A percentile compares a stretch with the other conserved stretches of the same genome.
Evolutionary conservation across 441 rosid species (phyloP).

Genomic region (Erodium trifolium): DNA sequence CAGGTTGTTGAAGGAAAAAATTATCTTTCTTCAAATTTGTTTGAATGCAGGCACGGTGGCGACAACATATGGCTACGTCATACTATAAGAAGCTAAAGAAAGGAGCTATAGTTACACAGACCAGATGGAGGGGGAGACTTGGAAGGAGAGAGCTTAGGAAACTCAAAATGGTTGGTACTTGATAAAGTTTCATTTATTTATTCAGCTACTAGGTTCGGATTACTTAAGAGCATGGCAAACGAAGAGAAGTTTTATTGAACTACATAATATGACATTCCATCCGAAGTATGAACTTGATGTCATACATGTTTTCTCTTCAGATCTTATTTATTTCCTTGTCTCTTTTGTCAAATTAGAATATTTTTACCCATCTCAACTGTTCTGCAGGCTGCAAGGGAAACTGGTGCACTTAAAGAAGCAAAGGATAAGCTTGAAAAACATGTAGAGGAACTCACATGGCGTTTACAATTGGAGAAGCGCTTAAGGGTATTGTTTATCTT

Average conservation of each 20-base stretch:
- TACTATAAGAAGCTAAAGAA: conserved; percentile 70
- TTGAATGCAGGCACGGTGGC: conserved; percentile 63
- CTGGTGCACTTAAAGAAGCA: conserved; percentile 96
- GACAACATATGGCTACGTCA: conserved; percentile 48
- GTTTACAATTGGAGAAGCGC: conserved; percentile 87
- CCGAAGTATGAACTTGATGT: neutral
- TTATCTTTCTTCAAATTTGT: conserved; percentile 13
- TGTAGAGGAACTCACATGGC: conserved; percentile 97
- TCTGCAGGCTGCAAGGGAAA: conserved; percentile 86
- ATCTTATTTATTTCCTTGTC: conserved; percentile 8
- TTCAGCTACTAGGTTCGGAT: too few species aligned
- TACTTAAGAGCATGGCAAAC: too few species aligned
- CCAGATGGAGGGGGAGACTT: conserved; percentile 86
- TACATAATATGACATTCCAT: neutral
- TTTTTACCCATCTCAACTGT: conserved; percentile 16
- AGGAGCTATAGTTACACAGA: conserved; percentile 65
- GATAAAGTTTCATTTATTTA: conserved; percentile 8
- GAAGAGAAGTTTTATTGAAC: neutral
- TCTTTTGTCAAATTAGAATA: conserved; percentile 12
- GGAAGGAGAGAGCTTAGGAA: conserved; percentile 76
- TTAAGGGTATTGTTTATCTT: conserved; percentile 46
- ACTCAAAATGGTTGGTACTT: conserved; percentile 76
- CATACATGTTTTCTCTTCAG: neutral
- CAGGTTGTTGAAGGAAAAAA: neutral
- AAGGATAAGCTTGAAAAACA: conserved; percentile 94